Base-by-base conservation (phyloP, 1,139 yeast species). In the Yamadazyma trypodendri region DNA sequence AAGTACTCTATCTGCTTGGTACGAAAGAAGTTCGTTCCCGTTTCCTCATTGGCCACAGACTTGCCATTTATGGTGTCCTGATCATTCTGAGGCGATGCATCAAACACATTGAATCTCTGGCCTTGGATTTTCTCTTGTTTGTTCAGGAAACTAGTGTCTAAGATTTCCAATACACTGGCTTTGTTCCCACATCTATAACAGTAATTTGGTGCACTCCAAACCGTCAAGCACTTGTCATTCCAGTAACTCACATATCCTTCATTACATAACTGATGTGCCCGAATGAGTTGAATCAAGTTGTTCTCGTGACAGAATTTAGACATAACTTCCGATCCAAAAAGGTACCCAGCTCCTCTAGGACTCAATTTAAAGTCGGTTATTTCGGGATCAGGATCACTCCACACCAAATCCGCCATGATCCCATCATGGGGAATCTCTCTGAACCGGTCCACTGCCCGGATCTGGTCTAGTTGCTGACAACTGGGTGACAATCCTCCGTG, bases 181-280 rank as follows among this genome's bases (percentile, higher is more conserved):
- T 88, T 85, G 55, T 92, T 94, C 2, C 97, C 98, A 63, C 98
- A 92, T 46, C 98, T 63, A 56, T 92, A 94, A 59, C 98, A 94
- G 58, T 92, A 92, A 56, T 92, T 92, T 0, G 98, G 99, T 0
- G 98, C 98, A 1, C 95, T 84, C 98, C 98, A 94, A 11, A 94
- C 97, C 0, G 98, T 94, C 30, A 95, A 81, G 39, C 95, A 84
- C 45, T 85, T 74, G 2, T 96, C 97, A 43, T 81, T 80, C 77
- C 95, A 94, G 53, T 90, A 82, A 40, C 88, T 82, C 44, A 92
- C 96, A 54, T 84, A 92, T 0, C 98, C 98, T 54, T 89, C 96
- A 55, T 92, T 94, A 56, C 97, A 94, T 34, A 94, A 68, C 60
- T 94, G 98, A 55, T 94, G 99, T 0, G 99, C 98, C 36, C 99